These are phyloP conservation scores for Verticillium nubilum DNA, from an alignment of 2,329 filamentous ascomycete genomes.

Conservation along the genomic window DNA sequence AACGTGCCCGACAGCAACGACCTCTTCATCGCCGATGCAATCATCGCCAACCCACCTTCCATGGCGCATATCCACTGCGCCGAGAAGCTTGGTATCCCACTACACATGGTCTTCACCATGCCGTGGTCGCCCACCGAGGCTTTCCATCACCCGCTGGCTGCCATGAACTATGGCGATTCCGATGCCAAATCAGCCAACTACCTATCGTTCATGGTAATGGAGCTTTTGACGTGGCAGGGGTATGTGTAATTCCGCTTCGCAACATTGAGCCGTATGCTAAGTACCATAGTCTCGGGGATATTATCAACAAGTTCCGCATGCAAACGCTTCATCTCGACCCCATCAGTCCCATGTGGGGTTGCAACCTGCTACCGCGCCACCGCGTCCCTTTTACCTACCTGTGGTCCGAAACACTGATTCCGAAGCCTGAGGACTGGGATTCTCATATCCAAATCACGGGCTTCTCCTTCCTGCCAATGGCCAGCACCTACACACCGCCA, in stretches of 20 bases:
- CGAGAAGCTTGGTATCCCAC: constrained; percentile 39
- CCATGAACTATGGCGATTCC: constrained; percentile 51
- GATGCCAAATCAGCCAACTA: constrained; percentile 60
- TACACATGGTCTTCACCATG: constrained; percentile 57
- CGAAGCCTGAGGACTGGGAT: constrained; percentile 59
- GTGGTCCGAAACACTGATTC: constrained; percentile 63
- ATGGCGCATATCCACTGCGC: constrained; percentile 49
- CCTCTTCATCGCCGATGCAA: constrained; percentile 47
- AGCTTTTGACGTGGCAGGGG: constrained; percentile 72
- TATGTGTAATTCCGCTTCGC: constrained; percentile 9
- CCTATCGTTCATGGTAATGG: constrained; percentile 62
- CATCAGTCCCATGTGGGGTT: constrained; percentile 61
- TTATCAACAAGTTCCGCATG: constrained; percentile 65
- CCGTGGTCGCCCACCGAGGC: constrained; percentile 66
- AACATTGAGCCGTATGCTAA: neutral
- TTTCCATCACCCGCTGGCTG: constrained; percentile 64
- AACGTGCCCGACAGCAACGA: constrained; percentile 17
- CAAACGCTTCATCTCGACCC: constrained; percentile 57
- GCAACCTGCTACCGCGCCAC: constrained; percentile 56
- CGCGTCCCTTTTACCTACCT: constrained; percentile 65
- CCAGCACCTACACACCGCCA: constrained; percentile 46
- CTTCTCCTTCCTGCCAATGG: constrained; percentile 55
- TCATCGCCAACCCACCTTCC: constrained; percentile 48
- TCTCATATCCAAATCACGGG: constrained; percentile 54
- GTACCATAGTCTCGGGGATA: constrained; percentile 49